These are phyloP conservation scores for Candida tetrigidarum DNA, from an alignment of 1,139 yeast species.

Conservation along the genomic window DNA sequence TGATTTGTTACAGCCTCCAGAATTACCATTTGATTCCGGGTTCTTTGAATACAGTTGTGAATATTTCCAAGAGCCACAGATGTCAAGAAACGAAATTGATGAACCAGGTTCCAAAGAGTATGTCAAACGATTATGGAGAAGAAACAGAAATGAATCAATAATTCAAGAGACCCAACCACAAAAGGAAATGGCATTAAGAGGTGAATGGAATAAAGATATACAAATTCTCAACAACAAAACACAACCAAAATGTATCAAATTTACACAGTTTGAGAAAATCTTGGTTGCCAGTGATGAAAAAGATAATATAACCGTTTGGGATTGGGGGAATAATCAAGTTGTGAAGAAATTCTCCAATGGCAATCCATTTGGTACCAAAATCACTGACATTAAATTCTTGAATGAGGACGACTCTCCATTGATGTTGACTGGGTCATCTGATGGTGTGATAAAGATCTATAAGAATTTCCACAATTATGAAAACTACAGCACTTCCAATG, in stretches of 20 bases:
- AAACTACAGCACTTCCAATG: conserved; percentile 16
- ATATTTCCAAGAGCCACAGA: conserved; percentile 96
- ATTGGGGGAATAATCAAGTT: conserved; percentile 68
- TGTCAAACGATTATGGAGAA: conserved; percentile 83
- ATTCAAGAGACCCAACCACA: conserved; percentile 91
- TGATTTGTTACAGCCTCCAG: conserved; percentile 40
- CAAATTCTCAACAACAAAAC: conserved; percentile 70
- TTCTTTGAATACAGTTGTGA: conserved; percentile 90
- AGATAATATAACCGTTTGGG: conserved; percentile 86
- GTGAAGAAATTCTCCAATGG: conserved; percentile 79
- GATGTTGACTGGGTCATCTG: conserved; percentile 86
- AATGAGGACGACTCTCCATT: conserved; percentile 94
- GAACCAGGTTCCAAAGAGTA: conserved; percentile 94
- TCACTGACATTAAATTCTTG: conserved; percentile 82
- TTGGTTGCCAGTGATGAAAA: conserved; percentile 83
- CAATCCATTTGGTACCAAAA: conserved; percentile 85
- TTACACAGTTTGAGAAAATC: conserved; percentile 90
- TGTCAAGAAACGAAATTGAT: conserved; percentile 83
- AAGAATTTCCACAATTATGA: conserved; percentile 68
- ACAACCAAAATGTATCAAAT: conserved; percentile 77
- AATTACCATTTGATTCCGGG: conserved; percentile 68
- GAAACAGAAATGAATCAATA: conserved; percentile 84
- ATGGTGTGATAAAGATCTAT: conserved; percentile 88
- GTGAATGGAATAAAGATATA: conserved; percentile 80
- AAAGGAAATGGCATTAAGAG: conserved; percentile 79